A percentile compares a stretch with the other conserved stretches of the same genome.
Evolutionary conservation across 352 stramenopile genomes (phyloP).

Genomic region (Phytopythium chamaehyphon): DNA sequence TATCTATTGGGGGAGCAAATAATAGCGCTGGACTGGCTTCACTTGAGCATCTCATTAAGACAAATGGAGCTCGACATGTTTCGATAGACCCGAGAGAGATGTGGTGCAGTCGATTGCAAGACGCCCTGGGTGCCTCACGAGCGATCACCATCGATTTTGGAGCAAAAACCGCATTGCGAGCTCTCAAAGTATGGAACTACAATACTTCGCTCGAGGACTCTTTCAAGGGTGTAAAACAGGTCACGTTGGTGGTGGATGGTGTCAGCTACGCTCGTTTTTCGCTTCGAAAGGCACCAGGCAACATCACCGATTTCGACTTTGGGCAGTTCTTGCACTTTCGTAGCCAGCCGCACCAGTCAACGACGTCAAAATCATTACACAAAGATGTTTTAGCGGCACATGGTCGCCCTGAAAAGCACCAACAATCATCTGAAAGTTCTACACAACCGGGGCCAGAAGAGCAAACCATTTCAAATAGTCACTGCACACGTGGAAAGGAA

Average conservation of each 20-base stretch:
- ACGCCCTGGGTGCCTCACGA: conserved; percentile 11
- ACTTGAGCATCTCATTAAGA: conserved; percentile 34
- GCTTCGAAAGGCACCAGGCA: conserved; percentile 75
- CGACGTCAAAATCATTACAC: too few relatives aligned
- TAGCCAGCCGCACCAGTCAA: conserved; percentile 7
- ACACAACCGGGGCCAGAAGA: too few relatives aligned
- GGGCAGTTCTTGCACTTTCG: conserved; percentile 71
- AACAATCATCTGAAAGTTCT: too few relatives aligned
- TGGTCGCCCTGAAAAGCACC: too few relatives aligned
- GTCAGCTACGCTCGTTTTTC: conserved; percentile 42
- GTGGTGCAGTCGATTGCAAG: conserved; percentile 51
- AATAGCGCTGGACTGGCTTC: conserved; percentile 16
- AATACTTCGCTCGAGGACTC: conserved; percentile 74
- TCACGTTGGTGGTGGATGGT: conserved; percentile 50
- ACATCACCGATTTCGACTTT: conserved; percentile 81
- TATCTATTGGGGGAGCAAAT: not conserved
- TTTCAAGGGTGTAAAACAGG: conserved; percentile 67
- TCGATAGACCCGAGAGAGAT: conserved; percentile 48
- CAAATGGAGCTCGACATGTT: conserved; percentile 40
- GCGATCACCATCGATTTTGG: conserved; percentile 53
- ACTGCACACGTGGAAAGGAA: too few relatives aligned
- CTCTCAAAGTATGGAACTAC: conserved; percentile 78
- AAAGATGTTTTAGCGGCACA: too few relatives aligned
- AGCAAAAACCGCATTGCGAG: conserved; percentile 34
- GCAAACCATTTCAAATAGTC: too few relatives aligned